A percentile compares a stretch with the other conserved stretches of the same genome.
These are phyloP conservation scores for Atalantia buxifolia DNA, from an alignment of 345 rosid genomes.

Conservation along the genomic window DNA sequence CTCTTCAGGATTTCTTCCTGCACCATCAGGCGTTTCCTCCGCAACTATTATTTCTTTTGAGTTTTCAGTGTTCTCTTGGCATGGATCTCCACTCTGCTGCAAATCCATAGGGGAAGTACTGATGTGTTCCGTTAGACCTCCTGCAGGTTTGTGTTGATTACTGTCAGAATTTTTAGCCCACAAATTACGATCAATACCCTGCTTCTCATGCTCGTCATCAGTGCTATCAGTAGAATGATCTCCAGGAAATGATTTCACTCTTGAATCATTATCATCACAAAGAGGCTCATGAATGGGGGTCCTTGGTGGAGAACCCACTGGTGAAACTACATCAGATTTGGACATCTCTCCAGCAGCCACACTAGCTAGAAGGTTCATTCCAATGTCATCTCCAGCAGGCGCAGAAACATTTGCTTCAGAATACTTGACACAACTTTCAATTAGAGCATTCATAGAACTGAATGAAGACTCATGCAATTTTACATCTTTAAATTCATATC, in stretches of 20 bases:
- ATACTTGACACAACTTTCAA: conserved; percentile 81
- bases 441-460: conserved; percentile 75
- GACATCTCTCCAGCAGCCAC: conserved; percentile 91
- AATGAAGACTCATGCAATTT: conserved; percentile 57
- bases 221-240: conserved; percentile 27
- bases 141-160: conserved; percentile 23
- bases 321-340: conserved; percentile 56
- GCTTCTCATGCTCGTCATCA: conserved; percentile 33
- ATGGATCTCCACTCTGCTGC: conserved; percentile 37
- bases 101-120: conserved; percentile 31
- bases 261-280: conserved; percentile 34
- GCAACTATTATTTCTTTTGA: conserved; percentile 26
- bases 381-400: conserved; percentile 74
- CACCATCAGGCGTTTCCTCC: conserved; percentile 22
- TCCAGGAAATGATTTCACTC: conserved; percentile 23
- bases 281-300: conserved; percentile 31
- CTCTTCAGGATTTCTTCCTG: conserved; percentile 30
- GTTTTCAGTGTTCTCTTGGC: conserved; percentile 39
- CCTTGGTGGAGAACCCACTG: conserved; percentile 45
- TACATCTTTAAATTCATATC: conserved; percentile 42
- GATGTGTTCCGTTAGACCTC: conserved; percentile 24
- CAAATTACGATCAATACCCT: conserved; percentile 14
- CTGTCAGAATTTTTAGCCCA: conserved; percentile 27
- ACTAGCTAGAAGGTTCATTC: conserved; percentile 94
- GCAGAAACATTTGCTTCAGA: conserved; percentile 51